A percentile compares a stretch with the other conserved stretches of the same genome.
phyloP scores from a whole-genome alignment of 345 rosid genomes.

The Eucalyptus melliodora region DNA sequence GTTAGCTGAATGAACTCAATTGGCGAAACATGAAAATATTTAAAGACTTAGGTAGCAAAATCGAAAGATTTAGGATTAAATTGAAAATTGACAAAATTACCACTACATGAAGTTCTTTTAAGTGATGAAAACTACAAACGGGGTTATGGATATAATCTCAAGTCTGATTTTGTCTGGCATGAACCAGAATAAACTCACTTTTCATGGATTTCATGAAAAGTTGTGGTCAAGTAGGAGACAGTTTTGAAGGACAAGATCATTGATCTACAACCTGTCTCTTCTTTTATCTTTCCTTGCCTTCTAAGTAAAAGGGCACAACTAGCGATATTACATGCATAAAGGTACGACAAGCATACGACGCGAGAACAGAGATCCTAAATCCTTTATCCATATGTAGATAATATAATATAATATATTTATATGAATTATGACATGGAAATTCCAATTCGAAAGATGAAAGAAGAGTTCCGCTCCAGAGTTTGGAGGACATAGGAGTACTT shows the following conservation, averaged over 20 bases:
- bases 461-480: not conserved
- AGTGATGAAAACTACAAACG: not conserved
- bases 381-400: not conserved
- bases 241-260: not conserved
- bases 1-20: rapidly evolving
- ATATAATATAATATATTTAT: too few relatives aligned
- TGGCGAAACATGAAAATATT: rapidly evolving
- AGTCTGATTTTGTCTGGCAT: not conserved
- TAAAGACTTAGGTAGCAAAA: too few relatives aligned
- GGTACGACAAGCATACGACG: not conserved
- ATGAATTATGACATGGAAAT: not conserved
- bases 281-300: not conserved
- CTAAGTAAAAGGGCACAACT: not conserved
- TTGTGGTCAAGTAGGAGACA: not conserved
- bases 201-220: not conserved
- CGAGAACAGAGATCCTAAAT: not conserved
- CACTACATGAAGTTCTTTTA: not conserved
- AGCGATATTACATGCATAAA: not conserved
- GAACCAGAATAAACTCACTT: not conserved
- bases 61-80: rapidly evolving
- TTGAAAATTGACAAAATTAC: too few relatives aligned
- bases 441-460: not conserved
- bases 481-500: not conserved
- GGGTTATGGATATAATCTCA: not conserved
- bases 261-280: not conserved